phyloP scores from a whole-genome alignment of 1,284 basidiomycete genomes.

The Mycosarcoma maydis region DNA sequence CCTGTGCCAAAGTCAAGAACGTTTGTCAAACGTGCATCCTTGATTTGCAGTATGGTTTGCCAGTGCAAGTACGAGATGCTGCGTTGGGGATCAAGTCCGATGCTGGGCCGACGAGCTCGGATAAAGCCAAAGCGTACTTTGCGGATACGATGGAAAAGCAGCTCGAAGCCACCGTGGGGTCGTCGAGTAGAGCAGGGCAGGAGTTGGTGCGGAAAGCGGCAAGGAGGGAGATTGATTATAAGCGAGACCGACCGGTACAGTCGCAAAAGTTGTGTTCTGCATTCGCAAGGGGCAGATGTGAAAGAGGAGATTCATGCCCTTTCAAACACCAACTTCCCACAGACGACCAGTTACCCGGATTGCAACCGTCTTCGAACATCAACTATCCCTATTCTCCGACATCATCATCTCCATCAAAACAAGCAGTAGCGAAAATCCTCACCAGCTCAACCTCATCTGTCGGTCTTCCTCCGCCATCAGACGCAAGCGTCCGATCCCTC shows the following conservation, averaged over 20 bases:
- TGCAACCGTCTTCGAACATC: constrained; percentile 69
- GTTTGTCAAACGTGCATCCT: constrained; percentile 98
- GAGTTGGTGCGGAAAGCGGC: constrained; percentile 95
- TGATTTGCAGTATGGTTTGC: constrained; percentile 91
- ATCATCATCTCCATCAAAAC: constrained; percentile 79
- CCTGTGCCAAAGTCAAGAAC: constrained; percentile 98
- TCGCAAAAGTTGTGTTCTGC: constrained; percentile 87
- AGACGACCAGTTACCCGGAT: not conserved
- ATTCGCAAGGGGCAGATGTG: constrained; percentile 94
- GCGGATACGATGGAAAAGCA: constrained; percentile 76
- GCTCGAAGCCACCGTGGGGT: constrained; percentile 70
- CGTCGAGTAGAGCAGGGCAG: constrained; percentile 73
- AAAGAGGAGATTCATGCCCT: constrained; percentile 88
- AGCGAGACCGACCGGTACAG: constrained; percentile 81
- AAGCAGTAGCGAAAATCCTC: constrained; percentile 82
- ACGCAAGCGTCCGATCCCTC: constrained; percentile 83
- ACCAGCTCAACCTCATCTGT: constrained; percentile 79
- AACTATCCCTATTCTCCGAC: constrained; percentile 70
- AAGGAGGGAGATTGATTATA: constrained; percentile 93
- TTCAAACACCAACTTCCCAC: constrained; percentile 89
- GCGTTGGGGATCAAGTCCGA: constrained; percentile 79
- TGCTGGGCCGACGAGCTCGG: constrained; percentile 74
- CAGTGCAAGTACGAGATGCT: constrained; percentile 96
- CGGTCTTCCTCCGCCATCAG: constrained; percentile 89
- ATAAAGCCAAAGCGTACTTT: constrained; percentile 94